Base-by-base conservation (phyloP, 1,284 basidiomycete genomes). In the Tylopilus sp. region DNA sequence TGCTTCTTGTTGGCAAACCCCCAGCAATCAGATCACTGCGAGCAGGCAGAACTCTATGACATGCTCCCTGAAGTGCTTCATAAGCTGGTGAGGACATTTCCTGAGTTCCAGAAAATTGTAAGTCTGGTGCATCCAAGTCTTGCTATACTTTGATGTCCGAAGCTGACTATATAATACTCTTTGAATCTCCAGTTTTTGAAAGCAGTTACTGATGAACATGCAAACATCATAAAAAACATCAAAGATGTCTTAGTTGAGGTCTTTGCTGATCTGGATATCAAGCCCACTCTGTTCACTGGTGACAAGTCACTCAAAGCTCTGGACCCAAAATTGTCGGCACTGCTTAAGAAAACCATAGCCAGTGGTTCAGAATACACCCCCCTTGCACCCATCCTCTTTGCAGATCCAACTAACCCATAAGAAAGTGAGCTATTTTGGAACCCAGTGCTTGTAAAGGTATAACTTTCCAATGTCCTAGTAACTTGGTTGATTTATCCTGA, bases 181-280 rank as follows among this genome's bases (percentile, higher is more conserved):
- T 18, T 15, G 39, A 39, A 39, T 39, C 39, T 39, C 39, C 39
- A 39, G 39, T 39, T 39, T 39, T 39, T 15, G 5, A 39, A 39
- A 18, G 39, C 39, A 16, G 39, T 39, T 15, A 39, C 39, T 18
- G 13, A 64, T 10, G 54, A 66, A 15, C 26, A 5, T 2, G 24
- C 39, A 16, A 66, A 66, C 22, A 64, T 66, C 2, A 10, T 66
- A 39, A 66, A 66, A 24, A 64, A 47, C 16, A 29, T 64, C 54
- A 66, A 65, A 38, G 62, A 66, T 8, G 4, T 57, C 24, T 47
- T n/a, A 0, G 54, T 16, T 0, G 18, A 65, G 29, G 47, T 64
- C 22, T 66, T 66, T 33, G 33, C 57, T n/a, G 18, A 36, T 19
- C 54, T 66, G 29, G 26, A 53, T 44, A 19, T 65, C 29, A 58